Base-by-base conservation (phyloP, 257 asterid species). In the Nicotiana benthamiana region DNA sequence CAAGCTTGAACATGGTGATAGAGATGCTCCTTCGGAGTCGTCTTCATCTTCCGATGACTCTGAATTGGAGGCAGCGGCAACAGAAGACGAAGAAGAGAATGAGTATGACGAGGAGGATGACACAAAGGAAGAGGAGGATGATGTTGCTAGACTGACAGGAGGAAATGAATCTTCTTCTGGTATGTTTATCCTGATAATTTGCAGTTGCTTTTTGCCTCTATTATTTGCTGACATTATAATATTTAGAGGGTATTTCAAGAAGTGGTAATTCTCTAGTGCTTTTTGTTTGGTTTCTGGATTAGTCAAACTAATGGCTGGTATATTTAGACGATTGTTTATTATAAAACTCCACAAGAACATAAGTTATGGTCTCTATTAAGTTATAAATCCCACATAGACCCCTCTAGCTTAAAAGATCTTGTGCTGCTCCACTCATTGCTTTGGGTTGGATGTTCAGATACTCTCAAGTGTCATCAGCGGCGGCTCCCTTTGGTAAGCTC, bases 11-110 rank as follows among this genome's bases (percentile, higher is more conserved):
- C 97, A 93, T 56, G 97, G 92, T 51, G 86, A 85, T 80, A 84
- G 82, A 85, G 98, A 95, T 86, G 94, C 85, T 59, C 91, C 97
- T 3, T 90, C 99, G 8, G 93, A 84, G 27, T 87, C 97, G 17
- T 85, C 90, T 30, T 93, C 98, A 2, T 95, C 97, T 27, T 88
- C 96, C 32, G 87, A 91, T 0, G 97, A 88, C 78, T 92, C 92
- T 16, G 97, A 91, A 79, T 77, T 83, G 64, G 96, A 92, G 83
- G 89, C 87, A 51, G 91, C 86, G 79, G 87, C 85, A 46, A 90
- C 86, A 62, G 80, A 92, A 30, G 97, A 88, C 6, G 87, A 81
- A 16, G 94, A 86, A 77, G 91, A 84, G 62, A 88, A 86, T 51
- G 82, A 74, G 34, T 84, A 66, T 0, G 91, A 82, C 8, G 92